Evolutionary conservation across 768 basidiomycete genomes (phyloP).

Genomic region (Suillus variegatus): DNA sequence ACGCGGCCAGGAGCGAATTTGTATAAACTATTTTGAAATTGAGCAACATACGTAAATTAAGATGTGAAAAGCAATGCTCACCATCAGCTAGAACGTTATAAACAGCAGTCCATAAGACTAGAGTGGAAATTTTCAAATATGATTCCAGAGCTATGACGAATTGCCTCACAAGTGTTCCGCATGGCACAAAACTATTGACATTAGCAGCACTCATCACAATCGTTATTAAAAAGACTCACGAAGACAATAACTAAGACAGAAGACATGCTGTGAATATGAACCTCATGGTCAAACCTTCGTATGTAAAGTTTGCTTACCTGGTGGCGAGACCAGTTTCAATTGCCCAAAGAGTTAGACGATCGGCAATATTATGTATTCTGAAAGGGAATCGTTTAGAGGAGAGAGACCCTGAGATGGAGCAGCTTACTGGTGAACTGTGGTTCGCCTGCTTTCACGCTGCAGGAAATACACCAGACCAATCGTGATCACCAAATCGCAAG

Average conservation of each 20-base stretch:
- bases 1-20: neutral
- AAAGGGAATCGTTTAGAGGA: neutral
- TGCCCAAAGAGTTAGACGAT: neutral
- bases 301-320: neutral
- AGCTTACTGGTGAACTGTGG: neutral
- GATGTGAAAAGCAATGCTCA: neutral
- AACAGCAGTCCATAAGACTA: conserved; percentile 8
- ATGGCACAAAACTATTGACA: neutral
- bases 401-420: neutral
- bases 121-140: neutral
- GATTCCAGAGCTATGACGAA: neutral
- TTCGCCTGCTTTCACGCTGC: conserved; percentile 5
- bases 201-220: neutral
- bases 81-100: conserved; percentile 9
- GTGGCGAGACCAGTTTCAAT: conserved; percentile 6
- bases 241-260: conserved; percentile 5
- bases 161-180: neutral
- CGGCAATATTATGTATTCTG: neutral
- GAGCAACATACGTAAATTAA: neutral
- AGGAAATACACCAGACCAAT: conserved; percentile 9
- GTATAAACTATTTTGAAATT: conserved; percentile 3
- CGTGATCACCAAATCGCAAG: conserved; percentile 10
- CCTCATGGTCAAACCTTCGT: neutral
- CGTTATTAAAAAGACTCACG: neutral
- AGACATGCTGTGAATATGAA: conserved; percentile 3